Evolutionary conservation across 768 basidiomycete species (phyloP), one percentile per base, ranked within the genome.

Genomic region (Terana coerulea): DNA sequence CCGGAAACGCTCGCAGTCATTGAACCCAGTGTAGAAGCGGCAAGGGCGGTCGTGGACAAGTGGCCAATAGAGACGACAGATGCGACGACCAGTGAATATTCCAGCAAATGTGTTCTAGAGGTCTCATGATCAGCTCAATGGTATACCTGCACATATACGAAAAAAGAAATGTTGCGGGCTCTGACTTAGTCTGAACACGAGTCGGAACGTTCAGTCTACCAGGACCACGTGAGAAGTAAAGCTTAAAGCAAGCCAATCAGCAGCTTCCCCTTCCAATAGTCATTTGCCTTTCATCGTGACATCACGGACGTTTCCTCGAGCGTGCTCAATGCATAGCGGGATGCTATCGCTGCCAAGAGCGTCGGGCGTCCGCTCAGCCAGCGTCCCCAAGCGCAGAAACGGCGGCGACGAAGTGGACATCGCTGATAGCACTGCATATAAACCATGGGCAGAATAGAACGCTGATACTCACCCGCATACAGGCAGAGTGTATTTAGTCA

Each of bases 41-140:
- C 95, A 0, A 98, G 80, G 19, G 93, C 90, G 1, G 80, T 81
- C 0, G 93, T 95, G 0, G 91, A 93, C 10, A 98, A 69, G 66
- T 98, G 95, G 0, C 95, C 95, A 21, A 95, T 88, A 10, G 85
- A 86, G 30, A 98, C 67, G 43, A 95, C 90, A 10, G 91, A 85
- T 3, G 84, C 84, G 33, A 95, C 75, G 40, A 91, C 79, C 29
- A 98, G 80, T 8, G 87, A 89, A 66, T 89, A 95, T 64, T 98
- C 95, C 17, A 91, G 75, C 17, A 91, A 45, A 55, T 90, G 86
- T 2, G 90, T 85, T 5, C 90, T 91, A 45, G 8, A 35, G n/a
- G 36, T 19, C 11, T 19, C 28, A 45, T 44, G 24, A 29, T 44
- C 24, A 40, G 45, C 37, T 7, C 14, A 33, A 25, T n/a, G n/a